Conservation (phyloP, 139 green algal genomes). For the Yamagishiella unicocca region DNA sequence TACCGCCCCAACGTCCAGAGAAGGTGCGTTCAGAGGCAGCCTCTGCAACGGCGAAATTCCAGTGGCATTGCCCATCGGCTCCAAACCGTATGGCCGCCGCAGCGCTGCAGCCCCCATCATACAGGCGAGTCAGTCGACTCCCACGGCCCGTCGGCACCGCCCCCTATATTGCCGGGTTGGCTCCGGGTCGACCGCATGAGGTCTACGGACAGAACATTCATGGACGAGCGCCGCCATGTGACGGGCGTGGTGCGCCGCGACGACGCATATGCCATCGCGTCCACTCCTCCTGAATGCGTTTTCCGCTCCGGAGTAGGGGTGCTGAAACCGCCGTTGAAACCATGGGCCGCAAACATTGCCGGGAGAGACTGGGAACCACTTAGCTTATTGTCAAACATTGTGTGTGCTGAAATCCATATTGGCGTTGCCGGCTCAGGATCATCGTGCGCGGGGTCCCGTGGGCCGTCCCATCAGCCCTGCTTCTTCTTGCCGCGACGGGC, state of each 20-base stretch:
- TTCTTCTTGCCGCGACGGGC: conserved; percentile 7
- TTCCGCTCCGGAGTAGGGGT: neutral
- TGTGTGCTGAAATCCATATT: neutral
- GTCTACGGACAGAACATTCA: neutral
- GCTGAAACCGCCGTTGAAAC: neutral
- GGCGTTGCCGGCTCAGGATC: neutral
- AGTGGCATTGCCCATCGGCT: too few relatives aligned
- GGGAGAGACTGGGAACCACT: neutral
- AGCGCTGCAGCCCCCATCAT: too few relatives aligned
- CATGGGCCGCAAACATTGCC: neutral
- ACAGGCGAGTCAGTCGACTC: conserved; percentile 1
- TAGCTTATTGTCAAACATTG: neutral
- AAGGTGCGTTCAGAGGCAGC: too few relatives aligned
- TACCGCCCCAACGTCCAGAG: too few relatives aligned
- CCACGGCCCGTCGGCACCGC: neutral
- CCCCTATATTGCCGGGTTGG: neutral
- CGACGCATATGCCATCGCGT: neutral
- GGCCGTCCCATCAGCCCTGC: conserved; percentile 41
- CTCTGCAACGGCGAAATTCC: too few relatives aligned
- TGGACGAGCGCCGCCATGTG: neutral
- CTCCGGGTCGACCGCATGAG: neutral
- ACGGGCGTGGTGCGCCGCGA: neutral
- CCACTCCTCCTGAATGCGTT: neutral
- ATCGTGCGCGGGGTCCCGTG: conserved; percentile 19
- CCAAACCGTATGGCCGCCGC: too few relatives aligned